Percentiles rank a stretch among this genome's conserved stretches.
Conservation (phyloP, 768 basidiomycete genomes). For the Cyclocybe aegerita region DNA sequence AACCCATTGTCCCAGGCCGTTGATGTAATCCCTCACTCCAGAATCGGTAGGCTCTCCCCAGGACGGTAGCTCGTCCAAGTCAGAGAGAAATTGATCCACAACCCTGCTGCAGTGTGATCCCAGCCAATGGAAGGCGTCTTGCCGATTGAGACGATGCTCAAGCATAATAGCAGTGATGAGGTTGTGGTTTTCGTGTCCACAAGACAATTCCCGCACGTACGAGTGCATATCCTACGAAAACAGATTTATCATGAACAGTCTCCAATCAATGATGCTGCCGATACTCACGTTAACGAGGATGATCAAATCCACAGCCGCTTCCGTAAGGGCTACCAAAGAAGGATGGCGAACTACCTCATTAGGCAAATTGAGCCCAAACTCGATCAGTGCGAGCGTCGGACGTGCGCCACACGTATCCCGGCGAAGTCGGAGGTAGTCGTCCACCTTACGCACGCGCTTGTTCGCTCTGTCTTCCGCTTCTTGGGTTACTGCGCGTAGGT, state of each 20-base stretch:
- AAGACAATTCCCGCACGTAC: constrained; percentile 38
- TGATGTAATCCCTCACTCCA: constrained; percentile 32
- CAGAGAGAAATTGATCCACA: constrained; percentile 29
- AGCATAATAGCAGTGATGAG: constrained; percentile 41
- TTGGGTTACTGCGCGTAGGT: constrained; percentile 39
- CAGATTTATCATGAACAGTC: neutral
- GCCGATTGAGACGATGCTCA: constrained; percentile 28
- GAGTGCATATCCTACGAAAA: constrained; percentile 37
- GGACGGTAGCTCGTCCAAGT: constrained; percentile 28
- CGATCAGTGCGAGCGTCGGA: constrained; percentile 49
- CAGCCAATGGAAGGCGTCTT: constrained; percentile 38
- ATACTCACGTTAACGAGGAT: constrained; percentile 28
- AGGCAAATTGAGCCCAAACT: constrained; percentile 57
- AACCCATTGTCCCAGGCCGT: constrained; percentile 39
- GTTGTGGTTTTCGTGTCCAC: constrained; percentile 40
- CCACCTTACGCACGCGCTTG: constrained; percentile 39
- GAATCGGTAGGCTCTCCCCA: constrained; percentile 31
- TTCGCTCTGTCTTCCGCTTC: constrained; percentile 43
- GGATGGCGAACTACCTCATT: constrained; percentile 55
- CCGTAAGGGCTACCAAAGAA: constrained; percentile 40
- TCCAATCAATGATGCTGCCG: constrained; percentile 4
- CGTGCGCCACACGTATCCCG: constrained; percentile 55
- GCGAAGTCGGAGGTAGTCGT: constrained; percentile 52
- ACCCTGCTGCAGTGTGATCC: constrained; percentile 28
- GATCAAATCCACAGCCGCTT: constrained; percentile 51